Evolutionary conservation across 345 rosid genomes (phyloP).

Genomic region (Melaleuca alternifolia): DNA sequence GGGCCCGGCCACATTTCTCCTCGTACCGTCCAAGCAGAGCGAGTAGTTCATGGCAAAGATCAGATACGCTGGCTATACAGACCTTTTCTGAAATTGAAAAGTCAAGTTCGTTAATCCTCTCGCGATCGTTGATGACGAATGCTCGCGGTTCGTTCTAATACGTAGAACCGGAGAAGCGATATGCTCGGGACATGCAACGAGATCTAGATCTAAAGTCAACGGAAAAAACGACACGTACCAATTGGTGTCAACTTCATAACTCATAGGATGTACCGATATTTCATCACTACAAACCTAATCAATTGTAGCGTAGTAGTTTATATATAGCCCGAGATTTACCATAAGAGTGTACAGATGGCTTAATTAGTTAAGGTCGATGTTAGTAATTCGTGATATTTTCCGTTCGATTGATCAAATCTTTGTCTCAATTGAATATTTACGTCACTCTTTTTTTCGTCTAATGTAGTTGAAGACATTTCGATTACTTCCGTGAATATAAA

Average conservation of each 20-base stretch:
- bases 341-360: neutral
- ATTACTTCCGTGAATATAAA: neutral
- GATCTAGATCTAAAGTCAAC: neutral
- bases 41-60: neutral
- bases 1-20: neutral
- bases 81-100: neutral
- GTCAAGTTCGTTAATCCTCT: neutral
- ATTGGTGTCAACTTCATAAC: fast-evolving
- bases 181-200: neutral
- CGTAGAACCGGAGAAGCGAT: neutral
- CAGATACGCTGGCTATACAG: neutral
- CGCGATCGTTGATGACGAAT: neutral
- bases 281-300: fast-evolving
- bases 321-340: neutral
- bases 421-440: neutral
- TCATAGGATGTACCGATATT: fast-evolving
- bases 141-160: too few species aligned
- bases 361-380: neutral
- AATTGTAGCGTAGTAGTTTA: neutral
- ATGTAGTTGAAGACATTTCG: neutral
- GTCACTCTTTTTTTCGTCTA: neutral
- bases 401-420: neutral
- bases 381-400: fast-evolving
- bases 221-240: fast-evolving
- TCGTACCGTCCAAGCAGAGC: neutral